These are phyloP conservation scores for Austroboletus eburneus DNA, from an alignment of 768 basidiomycete genomes.

Conservation along the genomic window DNA sequence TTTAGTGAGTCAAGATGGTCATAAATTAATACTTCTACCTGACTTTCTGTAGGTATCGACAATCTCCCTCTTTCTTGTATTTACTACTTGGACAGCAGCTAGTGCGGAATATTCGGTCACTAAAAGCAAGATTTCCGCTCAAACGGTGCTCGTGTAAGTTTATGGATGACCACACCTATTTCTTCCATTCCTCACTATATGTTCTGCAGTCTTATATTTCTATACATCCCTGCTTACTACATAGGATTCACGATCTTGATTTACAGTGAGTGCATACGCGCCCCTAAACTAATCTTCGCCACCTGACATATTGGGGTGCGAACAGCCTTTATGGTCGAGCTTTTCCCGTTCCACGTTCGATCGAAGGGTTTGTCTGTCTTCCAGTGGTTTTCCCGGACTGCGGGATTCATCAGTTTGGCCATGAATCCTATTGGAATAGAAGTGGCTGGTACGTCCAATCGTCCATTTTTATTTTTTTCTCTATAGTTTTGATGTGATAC, in stretches of 20 bases:
- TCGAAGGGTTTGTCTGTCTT: conserved; percentile 58
- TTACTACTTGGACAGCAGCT: conserved; percentile 10
- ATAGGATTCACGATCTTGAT: conserved; percentile 1
- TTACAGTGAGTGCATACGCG: conserved; percentile 5
- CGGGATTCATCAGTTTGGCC: conserved; percentile 1
- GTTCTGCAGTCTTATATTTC: conserved; percentile 6
- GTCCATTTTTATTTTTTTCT: neutral
- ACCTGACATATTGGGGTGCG: neutral
- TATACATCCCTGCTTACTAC: conserved; percentile 5
- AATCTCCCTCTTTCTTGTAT: conserved; percentile 6
- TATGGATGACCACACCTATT: too few species aligned
- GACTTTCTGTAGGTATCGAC: neutral
- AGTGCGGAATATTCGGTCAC: conserved; percentile 8
- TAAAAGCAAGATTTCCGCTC: neutral
- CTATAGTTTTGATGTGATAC: too few species aligned
- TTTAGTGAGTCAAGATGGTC: conserved; percentile 12
- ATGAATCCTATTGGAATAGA: conserved; percentile 7
- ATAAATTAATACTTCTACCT: neutral
- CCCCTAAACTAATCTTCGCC: neutral
- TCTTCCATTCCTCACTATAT: neutral
- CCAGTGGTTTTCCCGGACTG: conserved; percentile 51
- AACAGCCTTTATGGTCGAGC: conserved; percentile 55
- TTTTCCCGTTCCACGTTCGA: conserved; percentile 60
- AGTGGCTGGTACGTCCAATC: neutral
- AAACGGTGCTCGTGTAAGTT: conserved; percentile 3